Percentiles rank a stretch among this genome's conserved stretches.
phyloP scores from a whole-genome alignment of 2,329 filamentous ascomycete species.

The Alternaria triticina region DNA sequence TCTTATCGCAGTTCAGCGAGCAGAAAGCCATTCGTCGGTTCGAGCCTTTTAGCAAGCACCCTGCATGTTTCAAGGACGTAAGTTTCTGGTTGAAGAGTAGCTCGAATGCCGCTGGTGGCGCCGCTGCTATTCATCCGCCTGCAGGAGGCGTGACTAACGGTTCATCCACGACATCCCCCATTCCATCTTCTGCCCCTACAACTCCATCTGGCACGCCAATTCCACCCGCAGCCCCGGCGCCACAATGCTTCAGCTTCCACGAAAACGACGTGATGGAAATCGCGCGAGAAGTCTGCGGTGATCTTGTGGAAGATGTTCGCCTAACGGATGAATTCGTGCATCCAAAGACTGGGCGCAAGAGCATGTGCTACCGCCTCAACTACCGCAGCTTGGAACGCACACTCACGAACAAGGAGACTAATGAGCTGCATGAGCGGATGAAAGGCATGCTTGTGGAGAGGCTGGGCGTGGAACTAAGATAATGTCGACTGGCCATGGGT shows the following conservation, averaged over 20 bases:
- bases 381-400: slow-evolving; percentile 93
- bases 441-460: slow-evolving; percentile 68
- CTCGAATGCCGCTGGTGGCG: slow-evolving; percentile 34
- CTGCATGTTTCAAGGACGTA: slow-evolving; percentile 87
- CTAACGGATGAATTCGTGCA: slow-evolving; percentile 88
- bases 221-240: slow-evolving; percentile 49
- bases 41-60: slow-evolving; percentile 88
- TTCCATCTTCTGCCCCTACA: not conserved
- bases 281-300: slow-evolving; percentile 80
- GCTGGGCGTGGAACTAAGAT: slow-evolving; percentile 81
- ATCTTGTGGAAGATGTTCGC: slow-evolving; percentile 84
- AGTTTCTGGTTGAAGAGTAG: slow-evolving; percentile 78
- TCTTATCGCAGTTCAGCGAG: slow-evolving; percentile 78
- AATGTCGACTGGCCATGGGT: not conserved
- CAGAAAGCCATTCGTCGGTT: slow-evolving; percentile 66
- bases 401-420: slow-evolving; percentile 81
- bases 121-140: slow-evolving; percentile 22
- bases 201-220: slow-evolving; percentile 3
- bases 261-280: slow-evolving; percentile 99
- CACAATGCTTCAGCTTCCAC: slow-evolving; percentile 64
- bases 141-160: slow-evolving; percentile 8
- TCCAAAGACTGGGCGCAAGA: slow-evolving; percentile 81
- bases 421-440: slow-evolving; percentile 75
- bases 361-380: slow-evolving; percentile 90
- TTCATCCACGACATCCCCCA: slow-evolving; percentile 15